Percentiles rank a stretch among this genome's conserved stretches.
Conservation (phyloP, 805 yeast genomes). For the Candida krabiensis region DNA sequence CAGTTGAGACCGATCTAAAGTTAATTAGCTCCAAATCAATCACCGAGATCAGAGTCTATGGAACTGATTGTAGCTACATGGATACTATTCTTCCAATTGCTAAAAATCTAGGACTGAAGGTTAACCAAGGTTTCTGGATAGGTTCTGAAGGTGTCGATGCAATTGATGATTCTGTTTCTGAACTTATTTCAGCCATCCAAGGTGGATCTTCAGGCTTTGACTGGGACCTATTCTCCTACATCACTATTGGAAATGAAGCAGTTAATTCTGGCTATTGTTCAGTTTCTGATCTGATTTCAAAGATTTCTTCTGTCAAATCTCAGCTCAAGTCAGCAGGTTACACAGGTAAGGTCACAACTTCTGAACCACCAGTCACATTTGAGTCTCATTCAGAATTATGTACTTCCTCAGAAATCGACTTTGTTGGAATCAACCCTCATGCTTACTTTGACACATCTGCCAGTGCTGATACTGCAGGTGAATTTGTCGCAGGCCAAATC, state of each 20-base stretch:
- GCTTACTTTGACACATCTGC: slow-evolving; percentile 72
- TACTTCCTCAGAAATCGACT: slow-evolving; percentile 66
- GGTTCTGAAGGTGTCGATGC: slow-evolving; percentile 62
- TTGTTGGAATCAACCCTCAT: slow-evolving; percentile 85
- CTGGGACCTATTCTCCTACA: slow-evolving; percentile 74
- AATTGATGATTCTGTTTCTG: slow-evolving; percentile 58
- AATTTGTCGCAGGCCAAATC: slow-evolving; percentile 65
- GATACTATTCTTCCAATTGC: slow-evolving; percentile 65
- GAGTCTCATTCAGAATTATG: slow-evolving; percentile 67
- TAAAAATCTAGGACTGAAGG: slow-evolving; percentile 56
- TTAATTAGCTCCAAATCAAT: slow-evolving; percentile 63
- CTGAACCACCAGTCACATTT: slow-evolving; percentile 86
- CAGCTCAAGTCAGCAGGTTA: slow-evolving; percentile 68
- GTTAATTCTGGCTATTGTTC: slow-evolving; percentile 61
- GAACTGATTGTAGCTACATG: slow-evolving; percentile 80
- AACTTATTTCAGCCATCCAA: slow-evolving; percentile 46
- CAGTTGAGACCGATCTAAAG: slow-evolving; percentile 59
- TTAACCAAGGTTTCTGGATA: slow-evolving; percentile 91
- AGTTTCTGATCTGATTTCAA: slow-evolving; percentile 59
- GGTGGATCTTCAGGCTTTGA: slow-evolving; percentile 42
- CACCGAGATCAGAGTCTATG: slow-evolving; percentile 70
- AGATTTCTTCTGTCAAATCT: slow-evolving; percentile 63
- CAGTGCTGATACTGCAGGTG: slow-evolving; percentile 68
- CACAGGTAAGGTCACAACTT: slow-evolving; percentile 72
- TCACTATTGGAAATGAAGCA: slow-evolving; percentile 91